These are phyloP conservation scores for Nakaseomyces delphensis DNA, from an alignment of 1,139 yeast genomes.

Conservation along the genomic window DNA sequence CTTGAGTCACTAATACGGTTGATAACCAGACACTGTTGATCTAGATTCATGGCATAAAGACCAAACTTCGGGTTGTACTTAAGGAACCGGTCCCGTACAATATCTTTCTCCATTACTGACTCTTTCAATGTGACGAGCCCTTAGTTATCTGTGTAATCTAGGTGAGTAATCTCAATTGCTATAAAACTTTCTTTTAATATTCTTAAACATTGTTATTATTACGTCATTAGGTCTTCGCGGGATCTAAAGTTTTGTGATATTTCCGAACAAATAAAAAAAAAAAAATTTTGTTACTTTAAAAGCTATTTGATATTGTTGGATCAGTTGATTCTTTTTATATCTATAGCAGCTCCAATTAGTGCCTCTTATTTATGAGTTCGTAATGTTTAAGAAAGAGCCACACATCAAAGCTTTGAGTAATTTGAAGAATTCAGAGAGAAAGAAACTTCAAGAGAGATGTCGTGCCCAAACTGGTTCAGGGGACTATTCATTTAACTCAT, in stretches of 20 bases:
- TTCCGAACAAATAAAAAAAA: not conserved
- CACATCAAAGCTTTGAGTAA: conserved; percentile 67
- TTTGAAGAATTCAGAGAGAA: conserved; percentile 72
- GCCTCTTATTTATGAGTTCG: too few relatives aligned
- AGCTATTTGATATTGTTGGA: too few relatives aligned
- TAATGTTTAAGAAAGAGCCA: conserved; percentile 64
- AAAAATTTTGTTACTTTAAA: too few relatives aligned
- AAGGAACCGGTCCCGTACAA: not conserved
- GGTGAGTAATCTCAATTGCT: too few relatives aligned
- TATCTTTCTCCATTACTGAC: not conserved
- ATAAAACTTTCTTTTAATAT: too few relatives aligned
- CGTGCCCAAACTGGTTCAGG: conserved; percentile 40
- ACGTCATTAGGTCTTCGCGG: not conserved
- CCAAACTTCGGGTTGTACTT: conserved; percentile 5
- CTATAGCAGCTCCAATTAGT: too few relatives aligned
- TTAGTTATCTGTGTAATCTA: too few relatives aligned
- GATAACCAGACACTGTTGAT: not conserved
- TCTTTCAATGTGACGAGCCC: too few relatives aligned
- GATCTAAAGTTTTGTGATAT: not conserved
- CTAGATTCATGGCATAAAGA: conserved; percentile 2
- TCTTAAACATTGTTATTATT: too few relatives aligned
- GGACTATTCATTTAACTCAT: conserved; percentile 48
- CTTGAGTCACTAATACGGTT: not conserved
- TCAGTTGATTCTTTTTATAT: too few relatives aligned
- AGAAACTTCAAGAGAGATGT: conserved; percentile 45